A percentile compares a stretch with the other conserved stretches of the same genome.
These are phyloP conservation scores for Ramaria sp. DNA, from an alignment of 768 basidiomycete genomes.

Conservation along the genomic window DNA sequence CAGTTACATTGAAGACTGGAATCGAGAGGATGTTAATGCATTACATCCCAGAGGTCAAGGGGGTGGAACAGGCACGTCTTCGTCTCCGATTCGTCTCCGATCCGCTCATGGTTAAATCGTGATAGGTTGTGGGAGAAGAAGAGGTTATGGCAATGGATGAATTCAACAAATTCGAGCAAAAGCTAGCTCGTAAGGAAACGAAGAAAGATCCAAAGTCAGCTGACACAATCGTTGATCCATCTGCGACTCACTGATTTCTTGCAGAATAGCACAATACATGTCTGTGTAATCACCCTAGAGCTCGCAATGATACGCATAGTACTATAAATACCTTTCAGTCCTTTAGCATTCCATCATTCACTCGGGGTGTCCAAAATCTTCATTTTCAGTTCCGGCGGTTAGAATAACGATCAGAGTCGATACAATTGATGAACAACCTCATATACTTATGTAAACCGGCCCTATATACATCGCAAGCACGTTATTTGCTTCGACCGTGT, in stretches of 20 bases:
- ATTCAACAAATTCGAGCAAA: slow-evolving; percentile 79
- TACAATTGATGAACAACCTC: too few relatives aligned
- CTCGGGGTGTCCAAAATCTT: background rate
- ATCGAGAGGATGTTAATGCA: slow-evolving; percentile 99
- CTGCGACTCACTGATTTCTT: slow-evolving; percentile 8
- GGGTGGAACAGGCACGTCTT: slow-evolving; percentile 64
- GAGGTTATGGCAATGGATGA: slow-evolving; percentile 80
- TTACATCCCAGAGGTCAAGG: slow-evolving; percentile 93
- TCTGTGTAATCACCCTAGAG: slow-evolving; percentile 39
- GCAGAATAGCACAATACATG: slow-evolving; percentile 77
- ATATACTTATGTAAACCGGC: too few relatives aligned
- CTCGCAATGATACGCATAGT: background rate
- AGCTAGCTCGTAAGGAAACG: slow-evolving; percentile 35
- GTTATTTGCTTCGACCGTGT: too few relatives aligned
- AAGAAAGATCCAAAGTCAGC: slow-evolving; percentile 40
- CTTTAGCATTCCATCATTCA: background rate
- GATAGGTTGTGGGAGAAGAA: slow-evolving; percentile 80
- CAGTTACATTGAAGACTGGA: slow-evolving; percentile 91
- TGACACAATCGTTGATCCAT: slow-evolving; percentile 8
- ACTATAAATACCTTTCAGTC: background rate
- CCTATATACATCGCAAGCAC: too few relatives aligned
- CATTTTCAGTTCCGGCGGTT: too few relatives aligned
- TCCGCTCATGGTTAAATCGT: background rate
- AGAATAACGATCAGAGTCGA: too few relatives aligned
- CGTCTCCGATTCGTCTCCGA: background rate